Evolutionary conservation across 2,329 filamentous ascomycete genomes (phyloP), one percentile per base, ranked within the genome.

Genomic region (Fusarium agapanthi): DNA sequence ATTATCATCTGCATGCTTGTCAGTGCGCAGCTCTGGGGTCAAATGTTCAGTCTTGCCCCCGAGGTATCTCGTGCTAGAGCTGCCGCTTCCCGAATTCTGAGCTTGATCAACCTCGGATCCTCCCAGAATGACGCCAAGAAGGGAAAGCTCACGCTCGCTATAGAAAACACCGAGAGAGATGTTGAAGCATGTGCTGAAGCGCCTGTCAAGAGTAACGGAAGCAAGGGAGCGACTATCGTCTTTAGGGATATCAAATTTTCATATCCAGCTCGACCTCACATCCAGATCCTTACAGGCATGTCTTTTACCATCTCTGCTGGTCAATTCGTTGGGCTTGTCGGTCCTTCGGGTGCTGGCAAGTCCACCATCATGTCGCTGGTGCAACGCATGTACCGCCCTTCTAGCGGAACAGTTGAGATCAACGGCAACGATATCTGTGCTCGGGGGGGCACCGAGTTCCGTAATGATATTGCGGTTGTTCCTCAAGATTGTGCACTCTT

Each of bases 11-110:
- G 92, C 9, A 88, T 95, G 74, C 86, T 95, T 3, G 89, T 94
- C 43, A 91, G 90, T 63, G 92, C 93, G 0, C 90, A 93, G 79
- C 85, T 92, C 10, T 93, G 91, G 85, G 91, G 92, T 15, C 90
- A 93, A 75, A 89, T 94, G 80, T 94, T 95, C 78, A 89, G 89
- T 30, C 87, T 95, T 3, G 92, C 92, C 0, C 92, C 92, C 2
- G 92, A 95, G 71, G 86, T 95, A n/a, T 90, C 91, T 3, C 88
- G 89, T 48, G 92, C 92, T 2, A 87, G 87, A 35, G 84, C 85
- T 4, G 90, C 92, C 7, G 88, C 89, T 16, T 86, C 86, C 11
- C 84, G 89, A 40, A 88, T 93, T 50, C 81, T 88, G 59, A 84
- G 80, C 65, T 79, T 89, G 32, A 84, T 89, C 55, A 82, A 85